These are phyloP conservation scores for Exobasidium rhododendri DNA, from an alignment of 1,284 basidiomycete species.

Conservation along the genomic window DNA sequence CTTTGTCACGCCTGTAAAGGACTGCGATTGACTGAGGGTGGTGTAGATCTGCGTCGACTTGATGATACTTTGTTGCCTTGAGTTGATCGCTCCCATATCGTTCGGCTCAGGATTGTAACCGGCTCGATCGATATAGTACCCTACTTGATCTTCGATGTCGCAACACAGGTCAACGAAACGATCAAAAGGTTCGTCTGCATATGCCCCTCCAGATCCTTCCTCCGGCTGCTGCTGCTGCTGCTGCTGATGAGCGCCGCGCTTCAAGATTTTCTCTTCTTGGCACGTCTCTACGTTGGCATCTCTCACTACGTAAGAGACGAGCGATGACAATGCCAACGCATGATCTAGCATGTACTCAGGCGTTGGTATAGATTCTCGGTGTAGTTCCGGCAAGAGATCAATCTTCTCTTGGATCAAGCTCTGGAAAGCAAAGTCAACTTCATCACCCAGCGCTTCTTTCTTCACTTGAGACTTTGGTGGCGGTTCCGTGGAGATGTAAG, in stretches of 20 bases:
- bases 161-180: constrained; percentile 36
- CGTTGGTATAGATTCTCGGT: constrained; percentile 36
- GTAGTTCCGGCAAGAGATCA: constrained; percentile 22
- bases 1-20: too few relatives aligned
- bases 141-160: constrained; percentile 36
- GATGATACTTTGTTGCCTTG: background rate
- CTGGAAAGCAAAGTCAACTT: constrained; percentile 31
- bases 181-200: constrained; percentile 16
- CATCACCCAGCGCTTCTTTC: constrained; percentile 23
- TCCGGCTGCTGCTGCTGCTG: background rate
- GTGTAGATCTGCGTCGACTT: background rate
- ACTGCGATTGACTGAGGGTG: background rate
- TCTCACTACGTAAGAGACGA: constrained; percentile 33
- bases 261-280: background rate
- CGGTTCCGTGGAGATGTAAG: constrained; percentile 34
- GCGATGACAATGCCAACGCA: constrained; percentile 31
- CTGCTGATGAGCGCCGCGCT: too few relatives aligned
- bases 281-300: constrained; percentile 21
- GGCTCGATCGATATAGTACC: constrained; percentile 34
- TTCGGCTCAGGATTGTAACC: constrained; percentile 36
- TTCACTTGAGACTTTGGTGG: constrained; percentile 18
- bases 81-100: background rate
- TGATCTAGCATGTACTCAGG: constrained; percentile 37
- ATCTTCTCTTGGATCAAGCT: constrained; percentile 20
- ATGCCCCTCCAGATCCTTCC: background rate